phyloP scores from a whole-genome alignment of 2,329 filamentous ascomycete species.

The Geosmithia putterillii region DNA sequence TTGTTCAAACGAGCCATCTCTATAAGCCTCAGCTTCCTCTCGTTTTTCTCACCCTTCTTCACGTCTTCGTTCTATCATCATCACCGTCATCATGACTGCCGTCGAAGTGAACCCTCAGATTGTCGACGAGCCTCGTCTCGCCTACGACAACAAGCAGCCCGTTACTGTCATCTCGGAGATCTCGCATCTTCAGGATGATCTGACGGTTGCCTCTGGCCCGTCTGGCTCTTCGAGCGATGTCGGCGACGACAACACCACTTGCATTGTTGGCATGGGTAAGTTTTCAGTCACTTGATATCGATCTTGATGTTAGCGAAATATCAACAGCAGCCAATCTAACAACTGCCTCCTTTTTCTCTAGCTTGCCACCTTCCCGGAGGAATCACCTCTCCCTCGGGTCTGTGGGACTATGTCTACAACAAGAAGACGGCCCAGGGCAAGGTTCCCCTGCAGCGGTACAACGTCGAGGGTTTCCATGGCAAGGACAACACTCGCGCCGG shows the following conservation, averaged over 20 bases:
- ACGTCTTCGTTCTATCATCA: background rate
- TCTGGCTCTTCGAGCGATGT: background rate
- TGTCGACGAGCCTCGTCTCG: background rate
- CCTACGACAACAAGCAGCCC: background rate
- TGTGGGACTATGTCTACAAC: slow-evolving; percentile 8
- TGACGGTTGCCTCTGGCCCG: background rate
- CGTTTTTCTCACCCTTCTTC: too few relatives aligned
- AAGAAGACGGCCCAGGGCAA: slow-evolving; percentile 2
- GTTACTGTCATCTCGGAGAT: background rate
- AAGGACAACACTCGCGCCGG: background rate
- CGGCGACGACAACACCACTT: background rate
- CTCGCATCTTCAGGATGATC: background rate
- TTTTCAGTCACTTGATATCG: background rate
- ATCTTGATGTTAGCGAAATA: too few relatives aligned
- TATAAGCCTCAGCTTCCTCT: background rate
- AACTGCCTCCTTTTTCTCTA: background rate
- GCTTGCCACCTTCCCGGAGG: slow-evolving; percentile 4
- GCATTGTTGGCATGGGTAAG: slow-evolving; percentile 2
- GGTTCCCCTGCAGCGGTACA: slow-evolving; percentile 1
- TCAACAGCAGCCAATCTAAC: background rate
- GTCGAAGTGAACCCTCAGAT: background rate
- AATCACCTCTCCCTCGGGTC: slow-evolving; percentile 2
- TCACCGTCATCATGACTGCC: background rate
- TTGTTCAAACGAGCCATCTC: too few relatives aligned
- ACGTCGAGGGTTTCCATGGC: slow-evolving; percentile 2